Evolutionary conservation across 83 land plant genomes (phyloP).

Genomic region (Picea mariana): DNA sequence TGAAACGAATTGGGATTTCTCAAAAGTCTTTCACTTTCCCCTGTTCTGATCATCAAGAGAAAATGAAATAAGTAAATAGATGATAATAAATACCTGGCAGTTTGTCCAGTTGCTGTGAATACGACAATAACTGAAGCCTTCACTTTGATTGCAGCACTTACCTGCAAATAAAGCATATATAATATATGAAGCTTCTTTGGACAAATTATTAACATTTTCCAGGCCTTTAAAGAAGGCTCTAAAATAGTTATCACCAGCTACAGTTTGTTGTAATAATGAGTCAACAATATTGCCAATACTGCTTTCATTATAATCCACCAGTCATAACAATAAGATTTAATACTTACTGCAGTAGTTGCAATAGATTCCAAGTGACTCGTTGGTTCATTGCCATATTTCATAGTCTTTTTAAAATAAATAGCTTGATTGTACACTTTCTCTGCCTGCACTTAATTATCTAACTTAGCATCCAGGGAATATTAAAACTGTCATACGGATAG

Average conservation of each 20-base stretch:
- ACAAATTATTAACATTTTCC: too few relatives aligned
- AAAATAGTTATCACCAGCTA: too few relatives aligned
- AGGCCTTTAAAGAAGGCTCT: too few relatives aligned
- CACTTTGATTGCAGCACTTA: slow-evolving; percentile 78
- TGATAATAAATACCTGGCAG: slow-evolving; percentile 57
- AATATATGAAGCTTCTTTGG: too few relatives aligned
- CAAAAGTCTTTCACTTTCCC: not conserved
- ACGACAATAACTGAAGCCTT: slow-evolving; percentile 87
- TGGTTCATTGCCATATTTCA: slow-evolving; percentile 86
- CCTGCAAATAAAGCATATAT: slow-evolving; percentile 30
- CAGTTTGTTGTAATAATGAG: too few relatives aligned
- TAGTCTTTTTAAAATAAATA: slow-evolving; percentile 81
- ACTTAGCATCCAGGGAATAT: too few relatives aligned
- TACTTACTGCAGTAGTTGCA: slow-evolving; percentile 87
- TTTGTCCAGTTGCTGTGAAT: slow-evolving; percentile 87
- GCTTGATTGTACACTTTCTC: slow-evolving; percentile 97
- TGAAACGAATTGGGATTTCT: too few relatives aligned
- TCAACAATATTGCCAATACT: too few relatives aligned
- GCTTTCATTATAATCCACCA: too few relatives aligned
- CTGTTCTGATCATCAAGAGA: too few relatives aligned
- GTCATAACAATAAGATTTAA: not conserved
- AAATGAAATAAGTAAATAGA: too few relatives aligned
- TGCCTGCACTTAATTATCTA: slow-evolving; percentile 48
- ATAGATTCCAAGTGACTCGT: slow-evolving; percentile 93
- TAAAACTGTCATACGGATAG: too few relatives aligned